A percentile compares a stretch with the other conserved stretches of the same genome.
Conservation (phyloP, 129 eudicot species). For the Centella asiatica region DNA sequence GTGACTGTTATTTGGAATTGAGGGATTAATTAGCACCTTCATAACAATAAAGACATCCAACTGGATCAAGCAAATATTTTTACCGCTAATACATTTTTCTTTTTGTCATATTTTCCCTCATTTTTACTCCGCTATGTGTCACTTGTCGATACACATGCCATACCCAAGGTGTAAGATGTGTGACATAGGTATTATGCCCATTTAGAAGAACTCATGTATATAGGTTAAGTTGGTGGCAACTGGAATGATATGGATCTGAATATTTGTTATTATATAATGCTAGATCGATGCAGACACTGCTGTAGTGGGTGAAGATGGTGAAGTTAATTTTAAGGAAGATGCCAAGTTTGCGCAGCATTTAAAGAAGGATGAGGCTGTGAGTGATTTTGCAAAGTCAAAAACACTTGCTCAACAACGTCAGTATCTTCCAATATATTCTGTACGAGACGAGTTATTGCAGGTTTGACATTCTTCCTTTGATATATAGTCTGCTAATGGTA, state of each 20-base stretch:
- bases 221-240: neutral
- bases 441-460: constrained; percentile 61
- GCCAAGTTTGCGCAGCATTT: constrained; percentile 64
- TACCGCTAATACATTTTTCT: too few species aligned
- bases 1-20: too few species aligned
- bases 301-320: constrained; percentile 66
- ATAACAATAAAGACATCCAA: too few species aligned
- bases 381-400: constrained; percentile 61
- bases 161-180: too few species aligned
- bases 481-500: neutral
- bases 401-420: constrained; percentile 59
- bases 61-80: too few species aligned
- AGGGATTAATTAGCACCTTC: too few species aligned
- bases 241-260: neutral
- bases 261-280: neutral
- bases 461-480: constrained; percentile 21
- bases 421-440: constrained; percentile 60
- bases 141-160: too few species aligned
- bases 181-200: too few species aligned
- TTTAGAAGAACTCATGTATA: neutral
- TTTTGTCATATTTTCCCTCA: too few species aligned
- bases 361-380: constrained; percentile 54
- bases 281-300: constrained; percentile 77
- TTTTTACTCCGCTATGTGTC: too few species aligned
- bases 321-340: constrained; percentile 66